Percentiles rank a stretch among this genome's conserved stretches.
Evolutionary conservation across 2,329 filamentous ascomycete genomes (phyloP).

Genomic region (Ophiostoma australiae): DNA sequence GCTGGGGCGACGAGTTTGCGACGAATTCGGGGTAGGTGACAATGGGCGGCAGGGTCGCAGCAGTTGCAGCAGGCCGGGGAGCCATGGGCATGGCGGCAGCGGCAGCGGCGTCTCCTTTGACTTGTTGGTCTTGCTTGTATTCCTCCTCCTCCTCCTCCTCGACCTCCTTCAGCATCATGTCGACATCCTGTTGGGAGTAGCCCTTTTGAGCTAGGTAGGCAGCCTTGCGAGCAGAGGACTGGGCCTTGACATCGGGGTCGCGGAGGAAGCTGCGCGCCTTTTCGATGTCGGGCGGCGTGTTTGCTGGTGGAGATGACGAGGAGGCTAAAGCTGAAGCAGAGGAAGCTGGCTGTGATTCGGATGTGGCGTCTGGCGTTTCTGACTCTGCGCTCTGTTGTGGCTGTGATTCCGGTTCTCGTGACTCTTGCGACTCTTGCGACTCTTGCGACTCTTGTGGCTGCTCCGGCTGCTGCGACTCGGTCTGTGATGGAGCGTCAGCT

Average conservation of each 20-base stretch:
- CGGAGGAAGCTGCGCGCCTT: constrained; percentile 72
- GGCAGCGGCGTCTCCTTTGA: background rate
- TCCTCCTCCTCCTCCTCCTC: constrained; percentile 10
- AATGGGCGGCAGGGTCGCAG: constrained; percentile 46
- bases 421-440: background rate
- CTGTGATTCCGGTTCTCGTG: background rate
- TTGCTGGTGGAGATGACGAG: background rate
- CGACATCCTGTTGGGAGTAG: constrained; percentile 61
- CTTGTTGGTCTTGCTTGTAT: background rate
- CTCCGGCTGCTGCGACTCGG: background rate
- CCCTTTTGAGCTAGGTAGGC: constrained; percentile 76
- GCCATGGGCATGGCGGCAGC: background rate
- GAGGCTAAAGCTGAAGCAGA: background rate
- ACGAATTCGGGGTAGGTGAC: constrained; percentile 69
- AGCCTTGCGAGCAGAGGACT: constrained; percentile 65
- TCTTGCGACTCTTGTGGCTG: background rate
- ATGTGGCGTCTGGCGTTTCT: background rate
- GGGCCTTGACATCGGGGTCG: constrained; percentile 65
- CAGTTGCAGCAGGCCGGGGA: no score
- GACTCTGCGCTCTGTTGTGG: background rate
- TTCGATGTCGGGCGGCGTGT: constrained; percentile 42
- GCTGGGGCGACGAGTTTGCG: constrained; percentile 44
- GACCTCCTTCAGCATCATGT: constrained; percentile 52
- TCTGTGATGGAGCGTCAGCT: constrained; percentile 7
- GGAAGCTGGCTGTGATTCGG: background rate